phyloP scores from a whole-genome alignment of 495 filamentous ascomycete genomes.

The Penicillium angulare region DNA sequence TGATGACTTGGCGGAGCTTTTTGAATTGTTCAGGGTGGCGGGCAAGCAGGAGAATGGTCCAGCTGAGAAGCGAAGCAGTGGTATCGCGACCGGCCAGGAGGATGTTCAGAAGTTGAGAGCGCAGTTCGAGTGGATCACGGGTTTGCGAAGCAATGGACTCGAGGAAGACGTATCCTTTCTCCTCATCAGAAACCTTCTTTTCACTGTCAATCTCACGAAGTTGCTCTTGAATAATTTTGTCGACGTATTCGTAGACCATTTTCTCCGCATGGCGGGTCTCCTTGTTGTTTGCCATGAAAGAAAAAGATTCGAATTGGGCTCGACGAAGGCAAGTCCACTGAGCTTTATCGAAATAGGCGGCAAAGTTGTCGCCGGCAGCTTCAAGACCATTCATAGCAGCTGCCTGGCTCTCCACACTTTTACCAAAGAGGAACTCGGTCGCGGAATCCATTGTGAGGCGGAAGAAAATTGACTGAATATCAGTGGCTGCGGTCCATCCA shows the following conservation, averaged over 20 bases:
- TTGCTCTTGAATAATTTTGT: slow-evolving; percentile 42
- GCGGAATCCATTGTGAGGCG: slow-evolving; percentile 64
- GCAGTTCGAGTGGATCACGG: slow-evolving; percentile 48
- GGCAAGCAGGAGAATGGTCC: slow-evolving; percentile 64
- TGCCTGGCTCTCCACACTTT: slow-evolving; percentile 47
- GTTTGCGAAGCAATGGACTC: slow-evolving; percentile 36
- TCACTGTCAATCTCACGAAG: slow-evolving; percentile 17
- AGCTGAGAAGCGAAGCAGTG: slow-evolving; percentile 60
- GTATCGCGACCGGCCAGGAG: slow-evolving; percentile 56
- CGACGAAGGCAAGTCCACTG: slow-evolving; percentile 36
- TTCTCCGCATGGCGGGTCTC: slow-evolving; percentile 41
- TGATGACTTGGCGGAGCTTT: slow-evolving; percentile 51
- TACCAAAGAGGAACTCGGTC: slow-evolving; percentile 67
- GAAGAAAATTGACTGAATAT: slow-evolving; percentile 62
- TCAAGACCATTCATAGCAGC: slow-evolving; percentile 23
- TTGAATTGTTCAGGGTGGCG: slow-evolving; percentile 40
- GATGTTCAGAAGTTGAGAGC: slow-evolving; percentile 58
- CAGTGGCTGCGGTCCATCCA: slow-evolving; percentile 46
- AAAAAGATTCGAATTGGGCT: slow-evolving; percentile 51
- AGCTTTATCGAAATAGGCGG: slow-evolving; percentile 40
- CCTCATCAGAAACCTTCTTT: slow-evolving; percentile 18
- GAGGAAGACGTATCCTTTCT: slow-evolving; percentile 40
- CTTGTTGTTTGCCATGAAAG: slow-evolving; percentile 49
- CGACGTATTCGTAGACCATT: slow-evolving; percentile 52
- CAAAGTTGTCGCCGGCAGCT: slow-evolving; percentile 33